phyloP scores from a whole-genome alignment of 148 eudicot species.

The Chenopodium album region DNA sequence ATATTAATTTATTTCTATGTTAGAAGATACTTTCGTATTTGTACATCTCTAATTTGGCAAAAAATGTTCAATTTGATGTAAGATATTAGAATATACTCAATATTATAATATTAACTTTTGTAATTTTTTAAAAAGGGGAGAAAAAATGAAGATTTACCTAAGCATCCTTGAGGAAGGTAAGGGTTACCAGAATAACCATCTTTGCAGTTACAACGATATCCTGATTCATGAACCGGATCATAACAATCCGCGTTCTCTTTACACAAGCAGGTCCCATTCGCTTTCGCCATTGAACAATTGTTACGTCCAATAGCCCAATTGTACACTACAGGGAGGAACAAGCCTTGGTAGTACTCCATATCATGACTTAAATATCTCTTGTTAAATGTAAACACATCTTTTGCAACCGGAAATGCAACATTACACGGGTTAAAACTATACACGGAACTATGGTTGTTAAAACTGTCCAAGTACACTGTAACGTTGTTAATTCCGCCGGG shows the following conservation, averaged over 20 bases:
- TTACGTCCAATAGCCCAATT: conserved; percentile 24
- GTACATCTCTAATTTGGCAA: no score
- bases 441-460: neutral
- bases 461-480: neutral
- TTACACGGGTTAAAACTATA: conserved; percentile 1
- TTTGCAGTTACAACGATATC: conserved; percentile 21
- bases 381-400: neutral
- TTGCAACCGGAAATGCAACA: conserved; percentile 12
- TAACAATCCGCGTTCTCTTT: conserved; percentile 13
- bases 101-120: no score
- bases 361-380: neutral
- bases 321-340: conserved; percentile 12
- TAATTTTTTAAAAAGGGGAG: no score
- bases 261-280: conserved; percentile 16
- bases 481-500: neutral
- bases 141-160: neutral
- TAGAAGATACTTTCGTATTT: neutral
- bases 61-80: no score
- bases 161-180: conserved; percentile 26
- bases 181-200: conserved; percentile 23
- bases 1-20: no score
- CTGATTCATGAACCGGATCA: neutral
- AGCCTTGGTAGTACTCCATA: neutral
- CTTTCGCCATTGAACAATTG: conserved; percentile 15
- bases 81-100: no score